A percentile compares a stretch with the other conserved stretches of the same genome.
phyloP scores from a whole-genome alignment of 495 filamentous ascomycete species.

The Parathielavia hyrcaniae region DNA sequence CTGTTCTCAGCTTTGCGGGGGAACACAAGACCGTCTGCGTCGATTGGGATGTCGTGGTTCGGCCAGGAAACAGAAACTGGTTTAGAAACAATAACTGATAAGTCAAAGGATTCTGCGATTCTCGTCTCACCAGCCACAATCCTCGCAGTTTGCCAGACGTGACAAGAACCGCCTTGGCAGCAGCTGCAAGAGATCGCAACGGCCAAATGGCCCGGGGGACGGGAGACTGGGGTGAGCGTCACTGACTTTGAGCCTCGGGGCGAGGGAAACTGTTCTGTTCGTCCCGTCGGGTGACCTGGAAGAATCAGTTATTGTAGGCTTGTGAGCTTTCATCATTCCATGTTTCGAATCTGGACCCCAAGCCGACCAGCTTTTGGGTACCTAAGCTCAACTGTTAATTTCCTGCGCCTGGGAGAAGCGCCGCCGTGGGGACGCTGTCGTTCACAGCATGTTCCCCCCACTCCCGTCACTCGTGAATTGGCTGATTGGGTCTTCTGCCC shows the following conservation, averaged over 20 bases:
- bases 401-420: too few relatives aligned
- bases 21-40: not conserved
- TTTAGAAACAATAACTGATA: not conserved
- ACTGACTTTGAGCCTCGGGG: not conserved
- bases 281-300: not conserved
- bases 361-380: too few relatives aligned
- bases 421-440: slow-evolving; percentile 20
- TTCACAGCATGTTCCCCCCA: slow-evolving; percentile 15
- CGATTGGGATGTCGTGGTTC: not conserved
- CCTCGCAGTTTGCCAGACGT: not conserved
- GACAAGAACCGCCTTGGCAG: not conserved
- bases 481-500: not conserved
- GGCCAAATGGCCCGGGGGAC: too few relatives aligned
- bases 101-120: not conserved
- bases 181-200: not conserved
- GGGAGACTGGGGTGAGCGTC: not conserved
- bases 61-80: not conserved
- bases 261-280: not conserved
- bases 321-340: too few relatives aligned
- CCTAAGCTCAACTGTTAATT: too few relatives aligned
- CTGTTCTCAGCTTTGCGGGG: not conserved
- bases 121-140: not conserved
- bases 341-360: too few relatives aligned
- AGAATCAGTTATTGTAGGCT: not conserved
- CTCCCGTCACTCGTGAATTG: slow-evolving; percentile 19